These are phyloP conservation scores for Solanum gandarillasii DNA, from an alignment of 257 asterid genomes.

Conservation along the genomic window DNA sequence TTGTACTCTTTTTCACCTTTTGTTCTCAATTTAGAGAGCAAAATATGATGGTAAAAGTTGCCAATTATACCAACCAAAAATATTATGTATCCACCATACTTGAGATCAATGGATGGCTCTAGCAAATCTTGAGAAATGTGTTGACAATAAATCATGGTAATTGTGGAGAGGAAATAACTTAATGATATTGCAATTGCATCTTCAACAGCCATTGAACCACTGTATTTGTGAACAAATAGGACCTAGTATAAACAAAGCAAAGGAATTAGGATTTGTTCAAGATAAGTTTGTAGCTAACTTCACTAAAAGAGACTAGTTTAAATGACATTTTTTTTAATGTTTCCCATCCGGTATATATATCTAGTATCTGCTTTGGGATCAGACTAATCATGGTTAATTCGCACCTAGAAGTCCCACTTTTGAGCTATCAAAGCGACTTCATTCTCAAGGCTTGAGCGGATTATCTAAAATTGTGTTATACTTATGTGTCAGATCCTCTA, in stretches of 20 bases:
- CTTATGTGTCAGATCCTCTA: neutral
- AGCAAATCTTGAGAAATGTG: constrained; percentile 11
- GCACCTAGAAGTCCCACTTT: neutral
- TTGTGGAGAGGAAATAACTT: constrained; percentile 36
- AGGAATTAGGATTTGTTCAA: neutral
- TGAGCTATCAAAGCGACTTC: neutral
- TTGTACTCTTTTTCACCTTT: constrained; percentile 39
- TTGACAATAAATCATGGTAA: constrained; percentile 36
- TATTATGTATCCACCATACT: constrained; percentile 19
- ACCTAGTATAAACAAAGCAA: constrained; percentile 20
- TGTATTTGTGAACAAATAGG: constrained; percentile 44
- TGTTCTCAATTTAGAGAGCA: constrained; percentile 42
- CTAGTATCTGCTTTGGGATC: neutral
- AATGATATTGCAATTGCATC: constrained; percentile 22
- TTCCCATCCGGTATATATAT: neutral
- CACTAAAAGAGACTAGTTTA: neutral
- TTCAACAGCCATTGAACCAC: constrained; percentile 38
- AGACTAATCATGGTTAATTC: neutral
- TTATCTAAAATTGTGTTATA: neutral
- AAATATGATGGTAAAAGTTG: constrained; percentile 56
- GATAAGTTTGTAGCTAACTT: no score
- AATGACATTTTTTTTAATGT: neutral
- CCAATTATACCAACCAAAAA: constrained; percentile 44
- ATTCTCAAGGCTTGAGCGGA: neutral
- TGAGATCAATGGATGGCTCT: constrained; percentile 40